Conservation (phyloP, 2,329 filamentous ascomycete species). For the Exserohilum rostratum region DNA sequence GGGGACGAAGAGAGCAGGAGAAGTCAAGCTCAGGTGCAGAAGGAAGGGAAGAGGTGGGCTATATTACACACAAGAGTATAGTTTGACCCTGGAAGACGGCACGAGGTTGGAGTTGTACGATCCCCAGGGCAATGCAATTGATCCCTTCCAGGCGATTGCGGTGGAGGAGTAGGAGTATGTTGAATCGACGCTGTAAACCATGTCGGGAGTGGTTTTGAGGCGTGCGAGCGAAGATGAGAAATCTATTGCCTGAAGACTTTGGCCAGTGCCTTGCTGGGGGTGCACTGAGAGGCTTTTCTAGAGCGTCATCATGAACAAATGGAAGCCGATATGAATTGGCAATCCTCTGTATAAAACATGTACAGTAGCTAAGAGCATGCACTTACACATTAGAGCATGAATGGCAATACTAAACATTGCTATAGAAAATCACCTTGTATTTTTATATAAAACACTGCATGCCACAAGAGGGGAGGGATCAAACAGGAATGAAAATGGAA, state of each 20-base stretch:
- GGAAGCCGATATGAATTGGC: neutral
- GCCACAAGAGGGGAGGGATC: neutral
- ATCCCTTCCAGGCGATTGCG: slow-evolving; percentile 65
- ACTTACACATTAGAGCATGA: neutral
- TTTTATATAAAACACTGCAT: neutral
- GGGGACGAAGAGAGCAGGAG: slow-evolving; percentile 72
- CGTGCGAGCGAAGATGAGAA: neutral
- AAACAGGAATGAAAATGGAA: neutral
- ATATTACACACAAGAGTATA: slow-evolving; percentile 94
- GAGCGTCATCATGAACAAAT: neutral
- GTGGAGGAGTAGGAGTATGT: slow-evolving; percentile 25
- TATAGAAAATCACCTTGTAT: neutral
- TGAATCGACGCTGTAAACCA: too few relatives aligned
- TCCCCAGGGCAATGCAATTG: slow-evolving; percentile 55
- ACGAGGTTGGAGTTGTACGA: slow-evolving; percentile 78
- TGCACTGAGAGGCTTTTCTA: neutral
- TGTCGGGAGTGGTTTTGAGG: too few relatives aligned
- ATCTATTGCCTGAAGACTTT: neutral
- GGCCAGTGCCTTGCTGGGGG: neutral
- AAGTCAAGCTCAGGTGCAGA: slow-evolving; percentile 81
- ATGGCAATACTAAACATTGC: slow-evolving; percentile 4
- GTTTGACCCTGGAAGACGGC: slow-evolving; percentile 71
- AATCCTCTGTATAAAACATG: slow-evolving; percentile 19
- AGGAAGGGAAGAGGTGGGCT: slow-evolving; percentile 70
- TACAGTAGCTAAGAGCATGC: slow-evolving; percentile 5